phyloP scores from a whole-genome alignment of 192 early-diverging fungal species.

The Pilaira anomala region DNA sequence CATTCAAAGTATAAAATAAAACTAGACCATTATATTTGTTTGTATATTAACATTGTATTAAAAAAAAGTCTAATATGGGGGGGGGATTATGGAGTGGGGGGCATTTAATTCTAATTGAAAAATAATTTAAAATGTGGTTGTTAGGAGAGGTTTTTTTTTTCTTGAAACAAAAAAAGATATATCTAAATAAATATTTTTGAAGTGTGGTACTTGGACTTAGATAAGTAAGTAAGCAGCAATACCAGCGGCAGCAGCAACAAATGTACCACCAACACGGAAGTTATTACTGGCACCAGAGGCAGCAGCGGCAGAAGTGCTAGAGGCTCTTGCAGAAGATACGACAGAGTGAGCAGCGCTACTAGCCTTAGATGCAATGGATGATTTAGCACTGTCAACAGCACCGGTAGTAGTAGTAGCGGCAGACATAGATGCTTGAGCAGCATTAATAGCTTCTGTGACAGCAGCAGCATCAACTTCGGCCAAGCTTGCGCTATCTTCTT shows the following conservation, averaged over 20 bases:
- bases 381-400: neutral
- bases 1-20: no score
- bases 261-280: neutral
- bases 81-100: no score
- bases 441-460: neutral
- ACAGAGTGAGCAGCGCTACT: neutral
- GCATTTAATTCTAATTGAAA: no score
- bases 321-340: neutral
- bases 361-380: neutral
- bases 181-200: neutral
- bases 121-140: no score
- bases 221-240: conserved; percentile 19
- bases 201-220: neutral
- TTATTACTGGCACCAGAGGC: neutral
- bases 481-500: no score
- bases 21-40: no score
- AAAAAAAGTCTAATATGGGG: no score
- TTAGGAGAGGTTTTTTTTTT: no score
- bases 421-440: neutral
- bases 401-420: neutral
- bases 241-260: conserved; percentile 9
- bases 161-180: conserved; percentile 2
- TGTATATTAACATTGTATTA: no score
- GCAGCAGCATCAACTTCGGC: no score
- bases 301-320: conserved; percentile 5